Percentiles rank a stretch among this genome's conserved stretches.
Evolutionary conservation across 2,329 filamentous ascomycete genomes (phyloP).

Genomic region (Geosmithia flava): DNA sequence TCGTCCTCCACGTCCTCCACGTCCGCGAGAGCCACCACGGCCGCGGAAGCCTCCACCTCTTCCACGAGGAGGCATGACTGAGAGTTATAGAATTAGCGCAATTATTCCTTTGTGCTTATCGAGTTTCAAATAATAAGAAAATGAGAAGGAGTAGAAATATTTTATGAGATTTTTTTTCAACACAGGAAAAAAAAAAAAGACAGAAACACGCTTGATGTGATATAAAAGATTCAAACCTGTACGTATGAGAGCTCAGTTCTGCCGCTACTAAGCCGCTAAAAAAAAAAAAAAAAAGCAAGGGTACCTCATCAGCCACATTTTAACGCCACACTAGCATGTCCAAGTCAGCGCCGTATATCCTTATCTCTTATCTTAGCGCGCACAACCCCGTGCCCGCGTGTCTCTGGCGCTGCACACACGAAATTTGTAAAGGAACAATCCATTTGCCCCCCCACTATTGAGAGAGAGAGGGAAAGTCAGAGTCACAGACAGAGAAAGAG

Average conservation of each 20-base stretch:
- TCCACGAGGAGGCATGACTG: slow-evolving; percentile 21
- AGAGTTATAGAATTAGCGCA: neutral
- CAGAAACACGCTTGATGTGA: neutral
- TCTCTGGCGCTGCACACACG: slow-evolving; percentile 12
- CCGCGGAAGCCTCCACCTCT: slow-evolving; percentile 19
- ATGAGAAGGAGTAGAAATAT: neutral
- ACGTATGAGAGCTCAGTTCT: neutral
- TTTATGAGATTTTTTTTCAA: neutral
- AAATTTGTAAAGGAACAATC: slow-evolving; percentile 15
- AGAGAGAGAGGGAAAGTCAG: neutral
- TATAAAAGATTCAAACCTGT: neutral
- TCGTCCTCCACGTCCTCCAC: slow-evolving; percentile 12
- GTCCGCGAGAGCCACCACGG: slow-evolving; percentile 13
- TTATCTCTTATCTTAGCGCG: slow-evolving; percentile 41
- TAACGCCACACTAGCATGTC: neutral
- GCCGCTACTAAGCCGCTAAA: neutral
- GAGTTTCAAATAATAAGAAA: neutral
- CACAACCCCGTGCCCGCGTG: slow-evolving; percentile 28
- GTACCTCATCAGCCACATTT: neutral
- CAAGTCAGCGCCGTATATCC: neutral
- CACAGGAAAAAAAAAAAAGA: neutral
- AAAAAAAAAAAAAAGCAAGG: neutral
- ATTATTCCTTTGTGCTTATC: neutral
- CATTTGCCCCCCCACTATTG: neutral
- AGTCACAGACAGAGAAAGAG: neutral